phyloP scores from a whole-genome alignment of 768 basidiomycete species.

The Trichaptum fuscoviolaceum region DNA sequence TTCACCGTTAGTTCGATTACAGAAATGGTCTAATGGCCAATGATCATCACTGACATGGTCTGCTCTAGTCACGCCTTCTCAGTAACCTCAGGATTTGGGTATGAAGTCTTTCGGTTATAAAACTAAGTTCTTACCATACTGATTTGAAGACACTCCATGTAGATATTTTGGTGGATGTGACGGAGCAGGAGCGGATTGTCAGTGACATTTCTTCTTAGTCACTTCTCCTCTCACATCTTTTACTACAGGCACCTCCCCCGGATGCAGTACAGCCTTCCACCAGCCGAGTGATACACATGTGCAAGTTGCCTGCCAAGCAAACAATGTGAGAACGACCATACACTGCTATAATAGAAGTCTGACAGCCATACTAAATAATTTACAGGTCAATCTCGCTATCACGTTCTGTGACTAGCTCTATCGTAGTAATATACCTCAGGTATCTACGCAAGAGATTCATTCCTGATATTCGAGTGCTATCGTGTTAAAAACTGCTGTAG shows the following conservation, averaged over 20 bases:
- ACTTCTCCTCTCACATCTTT: constrained; percentile 1
- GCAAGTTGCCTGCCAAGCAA: constrained; percentile 28
- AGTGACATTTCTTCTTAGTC: constrained; percentile 9
- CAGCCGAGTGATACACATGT: constrained; percentile 22
- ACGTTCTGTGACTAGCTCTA: constrained; percentile 1
- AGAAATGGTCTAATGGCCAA: not conserved
- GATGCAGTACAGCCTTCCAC: constrained; percentile 29
- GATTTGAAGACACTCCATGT: not conserved
- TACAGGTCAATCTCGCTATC: constrained; percentile 4
- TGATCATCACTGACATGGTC: not conserved
- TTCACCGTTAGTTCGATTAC: constrained; percentile 21
- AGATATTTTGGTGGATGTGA: constrained; percentile 28
- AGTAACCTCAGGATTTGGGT: constrained; percentile 30
- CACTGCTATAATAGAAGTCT: not conserved
- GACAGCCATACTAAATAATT: too few relatives aligned
- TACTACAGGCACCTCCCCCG: constrained; percentile 26
- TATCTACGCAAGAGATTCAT: not conserved
- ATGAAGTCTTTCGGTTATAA: not conserved
- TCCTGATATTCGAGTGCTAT: not conserved
- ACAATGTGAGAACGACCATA: constrained; percentile 20
- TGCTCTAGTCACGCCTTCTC: constrained; percentile 26
- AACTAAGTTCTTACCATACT: not conserved
- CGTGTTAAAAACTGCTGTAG: too few relatives aligned
- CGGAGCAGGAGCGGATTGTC: constrained; percentile 24
- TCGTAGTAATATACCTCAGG: not conserved